These are phyloP conservation scores for Pholiota conissans DNA, from an alignment of 768 basidiomycete species.

Conservation along the genomic window DNA sequence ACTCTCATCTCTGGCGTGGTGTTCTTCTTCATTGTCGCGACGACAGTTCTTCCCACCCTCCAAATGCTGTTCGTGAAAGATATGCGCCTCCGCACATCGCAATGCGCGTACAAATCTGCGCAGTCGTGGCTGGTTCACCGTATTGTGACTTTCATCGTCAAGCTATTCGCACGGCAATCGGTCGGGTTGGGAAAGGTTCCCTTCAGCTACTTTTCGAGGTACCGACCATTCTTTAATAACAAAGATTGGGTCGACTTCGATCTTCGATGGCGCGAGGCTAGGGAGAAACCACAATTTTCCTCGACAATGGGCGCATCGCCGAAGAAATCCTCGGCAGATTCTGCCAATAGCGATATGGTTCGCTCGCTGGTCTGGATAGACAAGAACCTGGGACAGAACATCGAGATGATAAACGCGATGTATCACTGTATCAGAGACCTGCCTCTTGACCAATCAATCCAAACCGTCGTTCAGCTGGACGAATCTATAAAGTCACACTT, in stretches of 20 bases:
- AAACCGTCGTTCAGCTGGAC: slow-evolving; percentile 1
- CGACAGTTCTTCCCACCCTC: slow-evolving; percentile 11
- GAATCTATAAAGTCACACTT: slow-evolving; percentile 8
- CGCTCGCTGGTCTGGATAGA: slow-evolving; percentile 14
- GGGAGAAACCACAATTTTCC: background rate
- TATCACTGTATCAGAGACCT: slow-evolving; percentile 14
- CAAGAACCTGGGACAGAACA: slow-evolving; percentile 13
- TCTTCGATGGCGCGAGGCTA: slow-evolving; percentile 3
- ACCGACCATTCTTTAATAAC: slow-evolving; percentile 6
- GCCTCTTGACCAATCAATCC: background rate
- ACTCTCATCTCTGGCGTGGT: slow-evolving; percentile 13
- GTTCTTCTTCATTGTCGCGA: slow-evolving; percentile 9
- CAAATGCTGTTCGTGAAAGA: slow-evolving; percentile 11
- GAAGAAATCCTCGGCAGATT: background rate
- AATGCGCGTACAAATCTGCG: slow-evolving; percentile 20
- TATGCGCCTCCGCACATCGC: slow-evolving; percentile 1
- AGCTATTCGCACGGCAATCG: background rate
- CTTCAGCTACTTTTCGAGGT: slow-evolving; percentile 2
- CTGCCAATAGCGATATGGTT: slow-evolving; percentile 7
- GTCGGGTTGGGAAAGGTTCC: background rate
- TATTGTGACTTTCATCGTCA: slow-evolving; percentile 6
- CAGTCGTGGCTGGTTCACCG: slow-evolving; percentile 15
- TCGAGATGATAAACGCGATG: slow-evolving; percentile 9
- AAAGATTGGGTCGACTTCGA: slow-evolving; percentile 15
- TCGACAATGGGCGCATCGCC: background rate